Evolutionary conservation across 2,329 filamentous ascomycete species (phyloP), one percentile per base, ranked within the genome.

Genomic region (Aureobasidium leucospermi): DNA sequence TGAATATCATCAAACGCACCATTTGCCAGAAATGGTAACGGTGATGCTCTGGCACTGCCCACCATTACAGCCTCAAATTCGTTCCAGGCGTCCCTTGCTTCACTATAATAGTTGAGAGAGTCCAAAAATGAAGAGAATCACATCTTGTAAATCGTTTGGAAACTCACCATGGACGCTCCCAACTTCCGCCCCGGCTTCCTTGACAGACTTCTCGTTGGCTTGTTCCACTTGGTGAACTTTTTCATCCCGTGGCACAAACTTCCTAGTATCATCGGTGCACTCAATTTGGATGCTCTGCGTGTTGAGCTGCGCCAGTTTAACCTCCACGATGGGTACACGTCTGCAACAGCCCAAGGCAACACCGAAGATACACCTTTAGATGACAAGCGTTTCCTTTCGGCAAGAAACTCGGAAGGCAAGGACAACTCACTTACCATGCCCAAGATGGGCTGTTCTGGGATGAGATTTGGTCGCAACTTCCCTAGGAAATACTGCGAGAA

Each of bases 391-490:
- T 77, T 68, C 45, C 62, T 71, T 2, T 60, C 66, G 32, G 70
- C 71, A 0, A 71, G 76, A 11, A 69, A 78, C 61, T 76, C 75
- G 6, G 76, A 78, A 63, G 77, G 77, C 23, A 68, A 73, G 36
- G 76, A 73, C 69, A 79, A 79, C 55, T 71, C 71, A 5, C 67
- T 76, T 13, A 67, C 72, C 4, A 63, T 68, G 61, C 76, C 75
- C 0, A 69, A 67, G 45, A 79, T 79, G 77, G 77, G 77, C 1
- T 78, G 75, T 49, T 62, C 69, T 0, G 74, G 74, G 0, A 76
- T 77, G 72, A 70, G 77, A 0, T 76, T 79, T 48, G 76, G 77
- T 0, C 70, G 75, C 13, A 79, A 78, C 59, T 72, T 79, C 9
- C 68, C 74, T 1, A 60, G 76, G 7, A 62, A 73, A 23, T 66